Evolutionary conservation across 2,329 filamentous ascomycete genomes (phyloP).

Genomic region (Clonostachys rhizophaga): DNA sequence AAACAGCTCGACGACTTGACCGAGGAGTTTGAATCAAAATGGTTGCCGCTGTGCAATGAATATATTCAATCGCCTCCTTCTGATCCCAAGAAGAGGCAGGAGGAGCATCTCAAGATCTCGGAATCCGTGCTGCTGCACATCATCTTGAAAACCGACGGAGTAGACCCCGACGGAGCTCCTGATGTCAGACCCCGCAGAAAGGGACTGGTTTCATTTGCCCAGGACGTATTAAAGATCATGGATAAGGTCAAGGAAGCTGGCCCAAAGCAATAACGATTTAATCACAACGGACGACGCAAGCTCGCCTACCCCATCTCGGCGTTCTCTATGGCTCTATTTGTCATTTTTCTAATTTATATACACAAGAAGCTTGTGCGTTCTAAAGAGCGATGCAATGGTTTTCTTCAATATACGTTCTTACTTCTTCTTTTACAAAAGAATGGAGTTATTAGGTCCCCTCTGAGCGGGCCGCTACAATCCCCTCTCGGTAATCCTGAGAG

Average conservation of each 20-base stretch:
- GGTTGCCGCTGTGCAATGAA: slow-evolving; percentile 60
- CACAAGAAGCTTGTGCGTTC: no score
- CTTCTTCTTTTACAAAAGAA: no score
- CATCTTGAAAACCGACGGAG: slow-evolving; percentile 69
- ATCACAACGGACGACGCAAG: slow-evolving; percentile 2
- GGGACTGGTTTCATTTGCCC: slow-evolving; percentile 67
- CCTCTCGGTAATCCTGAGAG: no score
- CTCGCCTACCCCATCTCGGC: background rate
- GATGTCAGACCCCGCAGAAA: slow-evolving; percentile 64
- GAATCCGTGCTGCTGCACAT: slow-evolving; percentile 76
- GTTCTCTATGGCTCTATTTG: no score
- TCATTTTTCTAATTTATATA: no score
- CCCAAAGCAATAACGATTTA: slow-evolving; percentile 1
- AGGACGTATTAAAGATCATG: slow-evolving; percentile 59
- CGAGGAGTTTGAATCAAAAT: slow-evolving; percentile 56
- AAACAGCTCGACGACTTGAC: slow-evolving; percentile 64
- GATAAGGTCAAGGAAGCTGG: slow-evolving; percentile 38
- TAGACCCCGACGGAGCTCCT: slow-evolving; percentile 67
- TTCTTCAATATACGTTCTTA: no score
- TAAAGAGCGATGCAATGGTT: no score
- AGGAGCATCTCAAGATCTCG: slow-evolving; percentile 70
- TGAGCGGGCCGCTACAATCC: no score
- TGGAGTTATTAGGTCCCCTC: no score
- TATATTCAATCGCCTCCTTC: slow-evolving; percentile 59
- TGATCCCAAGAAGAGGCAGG: slow-evolving; percentile 62